Evolutionary conservation across 345 rosid genomes (phyloP).

Genomic region (Turritis glabra): DNA sequence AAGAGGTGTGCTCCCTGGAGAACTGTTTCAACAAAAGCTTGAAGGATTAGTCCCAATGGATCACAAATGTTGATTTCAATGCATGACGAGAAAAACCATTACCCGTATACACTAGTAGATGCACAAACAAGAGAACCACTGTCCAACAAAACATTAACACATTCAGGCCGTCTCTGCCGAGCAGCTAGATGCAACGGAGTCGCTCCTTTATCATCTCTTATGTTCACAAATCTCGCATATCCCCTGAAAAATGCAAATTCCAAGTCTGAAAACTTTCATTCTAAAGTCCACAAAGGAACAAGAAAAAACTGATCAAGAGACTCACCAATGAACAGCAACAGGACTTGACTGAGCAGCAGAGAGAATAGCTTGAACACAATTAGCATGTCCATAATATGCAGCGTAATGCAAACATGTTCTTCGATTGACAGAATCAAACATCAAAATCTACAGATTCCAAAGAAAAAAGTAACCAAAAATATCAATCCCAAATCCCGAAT

Average conservation of each 20-base stretch:
- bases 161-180: constrained; percentile 80
- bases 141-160: constrained; percentile 78
- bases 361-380: constrained; percentile 82
- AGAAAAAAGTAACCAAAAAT: background rate
- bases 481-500: background rate
- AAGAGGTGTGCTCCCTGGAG: constrained; percentile 94
- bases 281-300: background rate
- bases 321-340: constrained; percentile 80
- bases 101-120: constrained; percentile 92
- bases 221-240: constrained; percentile 85
- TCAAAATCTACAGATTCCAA: constrained; percentile 62
- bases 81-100: constrained; percentile 25
- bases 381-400: constrained; percentile 83
- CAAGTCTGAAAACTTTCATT: background rate
- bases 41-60: background rate
- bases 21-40: constrained; percentile 51
- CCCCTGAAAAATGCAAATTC: constrained; percentile 61
- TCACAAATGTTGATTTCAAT: background rate
- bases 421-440: constrained; percentile 83
- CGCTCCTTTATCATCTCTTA: constrained; percentile 89
- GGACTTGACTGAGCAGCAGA: constrained; percentile 78
- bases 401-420: constrained; percentile 98
- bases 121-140: constrained; percentile 96
- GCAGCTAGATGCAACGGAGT: constrained; percentile 97
- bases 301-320: background rate